Evolutionary conservation across 1,284 basidiomycete genomes (phyloP).

Genomic region (Cutaneotrichosporon sp.): DNA sequence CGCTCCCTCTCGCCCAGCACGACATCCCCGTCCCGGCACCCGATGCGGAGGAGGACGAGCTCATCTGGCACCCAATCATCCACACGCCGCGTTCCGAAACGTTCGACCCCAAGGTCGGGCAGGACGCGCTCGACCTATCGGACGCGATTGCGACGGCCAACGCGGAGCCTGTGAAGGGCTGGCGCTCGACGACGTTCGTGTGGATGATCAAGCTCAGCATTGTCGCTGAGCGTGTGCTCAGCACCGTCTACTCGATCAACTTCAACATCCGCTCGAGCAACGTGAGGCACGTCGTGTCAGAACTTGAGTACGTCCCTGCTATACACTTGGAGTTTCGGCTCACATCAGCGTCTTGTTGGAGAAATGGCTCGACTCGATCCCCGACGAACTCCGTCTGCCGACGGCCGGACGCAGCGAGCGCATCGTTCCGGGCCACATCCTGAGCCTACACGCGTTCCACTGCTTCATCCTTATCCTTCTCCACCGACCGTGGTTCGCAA

Average conservation of each 20-base stretch:
- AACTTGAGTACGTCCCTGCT: conserved; percentile 20
- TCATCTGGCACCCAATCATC: conserved; percentile 24
- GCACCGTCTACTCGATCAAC: conserved; percentile 24
- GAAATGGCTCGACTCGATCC: conserved; percentile 29
- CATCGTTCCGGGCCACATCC: conserved; percentile 28
- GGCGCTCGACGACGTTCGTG: conserved; percentile 27
- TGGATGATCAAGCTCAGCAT: conserved; percentile 27
- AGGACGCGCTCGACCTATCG: conserved; percentile 18
- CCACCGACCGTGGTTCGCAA: conserved; percentile 30
- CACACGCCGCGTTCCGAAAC: conserved; percentile 13
- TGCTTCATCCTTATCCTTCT: conserved; percentile 32
- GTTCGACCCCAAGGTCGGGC: conserved; percentile 16
- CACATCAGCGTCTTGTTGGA: conserved; percentile 14
- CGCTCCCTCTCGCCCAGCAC: conserved; percentile 23
- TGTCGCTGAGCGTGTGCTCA: conserved; percentile 27
- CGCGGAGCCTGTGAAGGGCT: conserved; percentile 24
- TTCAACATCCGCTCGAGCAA: conserved; percentile 21
- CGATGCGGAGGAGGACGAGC: conserved; percentile 26
- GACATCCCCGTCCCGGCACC: conserved; percentile 26
- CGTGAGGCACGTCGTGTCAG: conserved; percentile 21
- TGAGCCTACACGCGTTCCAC: conserved; percentile 31
- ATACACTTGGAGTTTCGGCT: neutral
- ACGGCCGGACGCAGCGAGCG: conserved; percentile 4
- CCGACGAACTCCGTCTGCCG: conserved; percentile 22
- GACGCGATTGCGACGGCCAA: conserved; percentile 15